Percentiles rank a stretch among this genome's conserved stretches.
These are phyloP conservation scores for Aureobasidium sp. DNA, from an alignment of 2,329 filamentous ascomycete species.

Conservation along the genomic window DNA sequence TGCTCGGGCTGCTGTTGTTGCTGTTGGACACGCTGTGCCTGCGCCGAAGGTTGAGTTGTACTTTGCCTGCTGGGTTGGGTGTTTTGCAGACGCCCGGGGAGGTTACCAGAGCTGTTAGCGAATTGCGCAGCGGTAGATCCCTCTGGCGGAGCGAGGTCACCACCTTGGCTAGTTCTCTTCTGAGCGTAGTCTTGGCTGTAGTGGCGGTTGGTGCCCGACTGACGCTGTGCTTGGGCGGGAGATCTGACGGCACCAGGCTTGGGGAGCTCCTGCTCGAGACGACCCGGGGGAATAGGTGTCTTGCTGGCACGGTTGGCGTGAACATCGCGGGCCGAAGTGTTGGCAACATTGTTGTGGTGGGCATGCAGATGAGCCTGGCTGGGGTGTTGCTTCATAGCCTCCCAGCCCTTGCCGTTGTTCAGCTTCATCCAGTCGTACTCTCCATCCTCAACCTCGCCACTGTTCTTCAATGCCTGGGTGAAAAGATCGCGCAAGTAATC, in stretches of 20 bases:
- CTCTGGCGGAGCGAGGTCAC: slow-evolving; percentile 69
- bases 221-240: slow-evolving; percentile 61
- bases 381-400: slow-evolving; percentile 64
- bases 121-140: slow-evolving; percentile 94
- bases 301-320: slow-evolving; percentile 62
- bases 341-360: slow-evolving; percentile 53
- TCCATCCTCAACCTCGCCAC: slow-evolving; percentile 90
- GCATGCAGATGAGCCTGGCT: slow-evolving; percentile 66
- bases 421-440: slow-evolving; percentile 99
- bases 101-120: slow-evolving; percentile 88
- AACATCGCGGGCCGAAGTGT: slow-evolving; percentile 77
- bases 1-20: slow-evolving; percentile 56
- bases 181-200: slow-evolving; percentile 30
- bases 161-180: slow-evolving; percentile 71
- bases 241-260: slow-evolving; percentile 59
- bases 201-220: slow-evolving; percentile 24
- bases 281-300: slow-evolving; percentile 41
- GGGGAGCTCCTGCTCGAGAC: slow-evolving; percentile 43
- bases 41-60: slow-evolving; percentile 13
- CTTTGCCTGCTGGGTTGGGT: slow-evolving; percentile 17
- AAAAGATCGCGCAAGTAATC: slow-evolving; percentile 95
- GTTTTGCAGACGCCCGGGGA: slow-evolving; percentile 40
- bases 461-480: slow-evolving; percentile 90
- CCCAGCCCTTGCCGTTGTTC: slow-evolving; percentile 88
- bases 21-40: slow-evolving; percentile 23